A percentile compares a stretch with the other conserved stretches of the same genome.
These are phyloP conservation scores for Lasiodiplodia gonubiensis DNA, from an alignment of 2,329 filamentous ascomycete species.

Conservation along the genomic window DNA sequence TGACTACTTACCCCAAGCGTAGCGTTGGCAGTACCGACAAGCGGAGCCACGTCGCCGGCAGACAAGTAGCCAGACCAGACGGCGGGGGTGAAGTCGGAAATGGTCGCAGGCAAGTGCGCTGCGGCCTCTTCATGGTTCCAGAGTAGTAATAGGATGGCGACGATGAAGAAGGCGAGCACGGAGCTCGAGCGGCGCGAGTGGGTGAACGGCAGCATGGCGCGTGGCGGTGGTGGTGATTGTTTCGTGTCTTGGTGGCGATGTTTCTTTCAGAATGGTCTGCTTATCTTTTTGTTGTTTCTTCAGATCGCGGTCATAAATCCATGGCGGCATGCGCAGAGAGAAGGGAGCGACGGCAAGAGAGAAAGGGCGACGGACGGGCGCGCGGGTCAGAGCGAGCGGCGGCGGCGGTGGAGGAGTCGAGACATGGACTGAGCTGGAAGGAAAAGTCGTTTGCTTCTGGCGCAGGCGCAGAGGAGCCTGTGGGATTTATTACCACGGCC, in stretches of 20 bases:
- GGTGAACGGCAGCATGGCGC: slow-evolving; percentile 19
- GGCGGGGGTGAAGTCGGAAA: slow-evolving; percentile 13
- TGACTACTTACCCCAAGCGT: slow-evolving; percentile 27
- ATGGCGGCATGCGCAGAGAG: slow-evolving; percentile 7
- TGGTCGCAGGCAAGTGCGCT: slow-evolving; percentile 3
- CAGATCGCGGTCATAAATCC: slow-evolving; percentile 3
- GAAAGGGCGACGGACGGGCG: background rate
- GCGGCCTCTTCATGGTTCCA: slow-evolving; percentile 18
- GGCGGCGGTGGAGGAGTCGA: background rate
- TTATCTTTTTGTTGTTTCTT: background rate
- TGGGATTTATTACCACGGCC: background rate
- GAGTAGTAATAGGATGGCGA: slow-evolving; percentile 16
- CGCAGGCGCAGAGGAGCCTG: background rate
- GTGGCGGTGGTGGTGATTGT: background rate
- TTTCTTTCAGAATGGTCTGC: background rate
- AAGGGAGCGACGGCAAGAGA: background rate
- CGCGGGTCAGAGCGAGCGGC: slow-evolving; percentile 9
- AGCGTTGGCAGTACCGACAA: slow-evolving; percentile 26
- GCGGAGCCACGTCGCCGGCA: background rate
- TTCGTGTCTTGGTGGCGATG: background rate
- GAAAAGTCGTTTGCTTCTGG: background rate
- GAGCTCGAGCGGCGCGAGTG: slow-evolving; percentile 27
- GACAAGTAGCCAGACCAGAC: slow-evolving; percentile 13
- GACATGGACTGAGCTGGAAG: slow-evolving; percentile 7
- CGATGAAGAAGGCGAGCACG: slow-evolving; percentile 21